Percentiles rank a stretch among this genome's conserved stretches.
phyloP scores from a whole-genome alignment of 169 alveolate species.

The Blepharisma undulans region DNA sequence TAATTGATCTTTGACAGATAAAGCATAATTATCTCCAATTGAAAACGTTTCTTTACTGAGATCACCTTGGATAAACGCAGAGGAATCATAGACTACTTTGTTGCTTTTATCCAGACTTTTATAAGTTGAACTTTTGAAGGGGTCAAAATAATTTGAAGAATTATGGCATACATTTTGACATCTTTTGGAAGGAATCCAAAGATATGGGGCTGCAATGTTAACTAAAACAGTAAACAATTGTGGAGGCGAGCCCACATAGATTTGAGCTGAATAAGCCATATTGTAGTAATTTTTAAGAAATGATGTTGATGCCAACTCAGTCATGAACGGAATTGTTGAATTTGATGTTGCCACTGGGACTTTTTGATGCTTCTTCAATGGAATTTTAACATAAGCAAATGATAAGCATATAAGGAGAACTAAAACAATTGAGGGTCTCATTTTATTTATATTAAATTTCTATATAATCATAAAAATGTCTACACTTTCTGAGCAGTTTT shows the following conservation, averaged over 20 bases:
- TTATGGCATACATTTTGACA: neutral
- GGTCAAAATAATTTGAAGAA: conserved; percentile 2
- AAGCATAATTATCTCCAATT: neutral
- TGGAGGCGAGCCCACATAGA: conserved; percentile 29
- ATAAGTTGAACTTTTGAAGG: neutral
- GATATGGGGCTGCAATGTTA: neutral
- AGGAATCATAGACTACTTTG: neutral
- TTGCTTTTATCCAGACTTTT: neutral
- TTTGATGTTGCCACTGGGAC: neutral
- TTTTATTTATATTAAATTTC: too few relatives aligned
- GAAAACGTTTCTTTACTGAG: neutral
- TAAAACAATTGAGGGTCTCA: neutral
- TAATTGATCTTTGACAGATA: neutral
- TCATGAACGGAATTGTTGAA: neutral
- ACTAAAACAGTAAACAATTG: neutral
- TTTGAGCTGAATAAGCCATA: neutral
- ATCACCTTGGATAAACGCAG: neutral
- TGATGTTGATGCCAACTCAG: neutral
- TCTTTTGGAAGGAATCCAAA: conserved; percentile 2
- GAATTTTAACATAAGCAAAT: neutral
- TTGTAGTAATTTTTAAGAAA: neutral
- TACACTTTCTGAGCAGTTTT: neutral
- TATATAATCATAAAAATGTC: neutral
- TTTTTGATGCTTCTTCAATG: neutral
- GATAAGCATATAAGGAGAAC: neutral